Evolutionary conservation across 2,329 filamentous ascomycete species (phyloP), one percentile per base, ranked within the genome.

Genomic region (Zymoseptoria ardabiliae): DNA sequence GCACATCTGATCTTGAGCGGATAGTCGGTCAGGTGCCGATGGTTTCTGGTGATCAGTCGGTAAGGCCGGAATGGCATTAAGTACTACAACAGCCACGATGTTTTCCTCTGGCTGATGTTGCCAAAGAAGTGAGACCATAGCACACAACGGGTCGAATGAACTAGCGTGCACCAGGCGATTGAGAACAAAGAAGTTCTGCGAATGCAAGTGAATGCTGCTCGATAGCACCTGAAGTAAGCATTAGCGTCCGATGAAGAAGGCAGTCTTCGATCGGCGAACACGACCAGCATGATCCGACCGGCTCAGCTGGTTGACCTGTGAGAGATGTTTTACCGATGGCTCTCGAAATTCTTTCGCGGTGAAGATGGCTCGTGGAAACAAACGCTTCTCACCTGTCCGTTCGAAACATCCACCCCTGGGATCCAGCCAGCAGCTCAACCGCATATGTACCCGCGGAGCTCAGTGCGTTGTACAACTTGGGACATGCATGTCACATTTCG

Each of bases 1-100:
- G 50, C 61, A 63, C 61, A 63, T 62, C 23, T 52, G 8, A 4
- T n/a, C 17, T n/a, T 20, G 22, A 21, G 9, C 20, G 28, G 10
- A 7, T 11, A 20, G 41, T 48, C 22, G 35, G 35, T 9, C 10
- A 17, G 35, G 10, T 45, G 17, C n/a, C 11, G 35, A n/a, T n/a
- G 13, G n/a, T n/a, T 45, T 13, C 35, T 45, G n/a, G 35, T 17
- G 35, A 45, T 45, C 35, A 45, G 35, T 45, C 17, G 35, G 5
- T 13, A 45, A 45, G 35, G 35, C 13, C 35, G 35, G 1, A 13
- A 45, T 17, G 2, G 7, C 17, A 5, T 45, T 45, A 45, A 45
- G 35, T 45, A 45, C 35, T 13, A 45, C 35, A 13, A 17, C 35
- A 13, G 35, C n/a, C 35, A 17, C 6, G 35, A 45, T 45, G 35